Evolutionary conservation across 1,284 basidiomycete species (phyloP), one percentile per base, ranked within the genome.

Genomic region (Grifola frondosa): DNA sequence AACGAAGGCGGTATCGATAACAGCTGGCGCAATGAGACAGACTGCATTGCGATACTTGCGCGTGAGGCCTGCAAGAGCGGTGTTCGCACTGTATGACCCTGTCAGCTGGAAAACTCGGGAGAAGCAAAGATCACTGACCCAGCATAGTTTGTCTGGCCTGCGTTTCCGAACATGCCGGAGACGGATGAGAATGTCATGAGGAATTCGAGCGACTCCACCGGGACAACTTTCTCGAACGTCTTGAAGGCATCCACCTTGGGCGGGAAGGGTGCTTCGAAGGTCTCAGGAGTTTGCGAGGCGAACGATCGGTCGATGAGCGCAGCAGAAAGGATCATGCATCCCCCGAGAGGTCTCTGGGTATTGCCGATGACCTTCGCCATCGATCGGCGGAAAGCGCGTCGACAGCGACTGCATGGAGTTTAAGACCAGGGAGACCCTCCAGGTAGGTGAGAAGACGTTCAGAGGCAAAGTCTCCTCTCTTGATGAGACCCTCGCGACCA

Each of bases 111-210:
- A 23, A 7, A 32, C 26, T 42, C 7, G 9, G 28, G 19, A 33
- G 15, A 10, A 31, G 12, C 12, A 16, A 25, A 8, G 5, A 40
- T 57, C 42, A 48, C 52, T 35, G 30, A 70, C 68, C 58, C 57
- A 6, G 61, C 57, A 53, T 73, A 72, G 39, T 68, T 71, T 1
- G 69, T 63, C 49, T 73, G 71, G 0, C 70, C 70, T 15, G 58
- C 53, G 46, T 58, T 66, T 5, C 71, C 71, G 36, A 70, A 62
- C 12, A 64, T 22, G 3, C 58, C 61, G 3, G 63, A 52, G 1
- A 69, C 55, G 1, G 68, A 68, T 0, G 70, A 68, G 48, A 70
- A 66, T 0, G 62, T 53, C 26, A 71, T 44, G 11, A 70, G 34
- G 52, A 72, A 73, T 25, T 73, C 70, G 13, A 70, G 49, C 11